Conservation (phyloP, 345 rosid species). For the Rhizophora apiculata region DNA sequence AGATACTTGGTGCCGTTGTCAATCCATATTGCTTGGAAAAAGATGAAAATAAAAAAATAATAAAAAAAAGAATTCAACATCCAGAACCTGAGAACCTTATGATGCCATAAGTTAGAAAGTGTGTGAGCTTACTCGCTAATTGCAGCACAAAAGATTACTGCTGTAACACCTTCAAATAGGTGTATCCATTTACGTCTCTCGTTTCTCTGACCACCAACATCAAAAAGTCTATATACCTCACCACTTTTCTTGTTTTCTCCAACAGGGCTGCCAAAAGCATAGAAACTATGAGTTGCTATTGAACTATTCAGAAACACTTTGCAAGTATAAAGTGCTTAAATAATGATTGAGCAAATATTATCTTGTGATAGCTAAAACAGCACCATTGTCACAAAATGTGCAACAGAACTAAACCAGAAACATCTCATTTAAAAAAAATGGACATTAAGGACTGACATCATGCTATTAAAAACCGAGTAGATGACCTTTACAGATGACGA, state of each 20-base stretch:
- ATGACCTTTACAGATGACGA: background rate
- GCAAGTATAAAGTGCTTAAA: background rate
- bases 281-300: constrained; percentile 1
- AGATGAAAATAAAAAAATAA: background rate
- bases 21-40: background rate
- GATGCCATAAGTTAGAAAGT: constrained; percentile 4
- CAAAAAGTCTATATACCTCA: constrained; percentile 95
- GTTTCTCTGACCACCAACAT: constrained; percentile 97
- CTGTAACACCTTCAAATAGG: constrained; percentile 97
- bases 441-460: background rate
- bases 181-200: constrained; percentile 99
- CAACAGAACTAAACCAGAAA: no score
- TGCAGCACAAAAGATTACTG: constrained; percentile 96
- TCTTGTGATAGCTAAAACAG: no score
- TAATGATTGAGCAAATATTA: background rate
- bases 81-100: constrained; percentile 1
- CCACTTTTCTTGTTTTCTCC: constrained; percentile 98
- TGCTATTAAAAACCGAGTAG: background rate
- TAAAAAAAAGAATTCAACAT: background rate
- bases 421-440: background rate
- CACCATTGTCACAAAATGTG: no score
- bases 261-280: constrained; percentile 68
- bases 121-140: constrained; percentile 88
- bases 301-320: background rate
- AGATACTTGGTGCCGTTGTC: no score